Percentiles rank a stretch among this genome's conserved stretches.
phyloP scores from a whole-genome alignment of 495 filamentous ascomycete species.

The Neurospora sp. region DNA sequence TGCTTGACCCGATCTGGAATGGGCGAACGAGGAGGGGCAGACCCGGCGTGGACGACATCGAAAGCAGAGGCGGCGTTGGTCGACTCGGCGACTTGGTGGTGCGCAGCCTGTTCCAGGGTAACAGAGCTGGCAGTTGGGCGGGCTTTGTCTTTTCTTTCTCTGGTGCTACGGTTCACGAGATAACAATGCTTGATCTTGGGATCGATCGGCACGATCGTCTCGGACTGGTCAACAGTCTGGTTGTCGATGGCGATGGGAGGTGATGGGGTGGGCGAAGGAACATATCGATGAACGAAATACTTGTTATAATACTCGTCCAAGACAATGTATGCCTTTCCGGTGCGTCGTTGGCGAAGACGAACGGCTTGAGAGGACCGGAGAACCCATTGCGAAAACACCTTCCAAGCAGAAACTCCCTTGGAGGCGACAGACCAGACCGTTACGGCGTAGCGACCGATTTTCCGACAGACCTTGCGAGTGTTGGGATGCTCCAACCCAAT shows the following conservation, averaged over 20 bases:
- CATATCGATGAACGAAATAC: neutral
- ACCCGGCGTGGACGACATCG: neutral
- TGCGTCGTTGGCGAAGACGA: neutral
- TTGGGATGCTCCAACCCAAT: neutral
- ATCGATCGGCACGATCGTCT: neutral
- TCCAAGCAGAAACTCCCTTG: neutral
- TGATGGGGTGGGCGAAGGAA: neutral
- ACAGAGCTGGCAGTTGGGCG: neutral
- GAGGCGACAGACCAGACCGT: neutral
- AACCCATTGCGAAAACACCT: neutral
- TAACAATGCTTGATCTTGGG: neutral
- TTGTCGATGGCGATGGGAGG: neutral
- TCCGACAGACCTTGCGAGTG: neutral
- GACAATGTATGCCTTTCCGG: neutral
- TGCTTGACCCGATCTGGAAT: neutral
- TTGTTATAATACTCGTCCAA: neutral
- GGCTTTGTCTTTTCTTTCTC: neutral
- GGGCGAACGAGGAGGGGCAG: neutral
- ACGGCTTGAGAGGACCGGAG: neutral
- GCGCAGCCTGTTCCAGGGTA: neutral
- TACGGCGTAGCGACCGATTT: neutral
- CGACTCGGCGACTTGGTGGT: neutral
- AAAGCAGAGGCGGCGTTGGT: neutral
- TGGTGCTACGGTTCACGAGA: neutral
- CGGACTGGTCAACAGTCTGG: neutral